Base-by-base conservation (phyloP, 116 monocot species). In the Phalaenopsis hybrid region DNA sequence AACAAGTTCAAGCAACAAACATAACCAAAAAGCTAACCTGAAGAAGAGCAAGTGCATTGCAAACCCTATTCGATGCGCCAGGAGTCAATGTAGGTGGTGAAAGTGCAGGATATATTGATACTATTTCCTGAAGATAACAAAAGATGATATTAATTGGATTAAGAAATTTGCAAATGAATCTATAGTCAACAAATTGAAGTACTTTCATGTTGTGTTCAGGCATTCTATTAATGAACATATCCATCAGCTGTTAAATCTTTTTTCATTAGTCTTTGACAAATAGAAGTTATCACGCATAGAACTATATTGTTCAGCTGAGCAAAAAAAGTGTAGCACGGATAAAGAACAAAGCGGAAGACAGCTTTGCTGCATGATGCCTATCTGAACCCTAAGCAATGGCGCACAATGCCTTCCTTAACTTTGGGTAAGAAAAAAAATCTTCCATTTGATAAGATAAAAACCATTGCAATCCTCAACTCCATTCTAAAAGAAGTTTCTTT, bases 11-110 rank as follows among this genome's bases (percentile, higher is more conserved):
- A 16, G 41, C 5, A 73, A 37, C 10, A 41, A 20, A 15, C 50
- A 31, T 15, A 77, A 5, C 28, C 28, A 79, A 79, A 73, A 31
- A 49, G 50, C 70, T 78, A 33, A 99, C 99, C 94, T 99, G 99
- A 88, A 99, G 99, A 87, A 99, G 99, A 59, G 95, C 95, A 85
- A 99, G 94, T 78, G 99, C 99, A 86, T 95, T 95, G 86, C 95
- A 99, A 72, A 95, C 99, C 84, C 99, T 80, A 83, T 94, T 99
- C 84, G 99, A 99, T 83, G 93, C 94, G 33, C 77, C 88, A 69
- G 95, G 92, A 46, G 95, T 84, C 84, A 99, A 80, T 69, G 92
- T 89, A 63, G 99, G 94, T 70, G 95, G 94, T 50, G 94, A 95
- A 86, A 95, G 89, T 46, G 78, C 85, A 74, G 95, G 99, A 72